These are phyloP conservation scores for Trichophyton mentagrophytes DNA, from an alignment of 2,329 filamentous ascomycete species.

Conservation along the genomic window DNA sequence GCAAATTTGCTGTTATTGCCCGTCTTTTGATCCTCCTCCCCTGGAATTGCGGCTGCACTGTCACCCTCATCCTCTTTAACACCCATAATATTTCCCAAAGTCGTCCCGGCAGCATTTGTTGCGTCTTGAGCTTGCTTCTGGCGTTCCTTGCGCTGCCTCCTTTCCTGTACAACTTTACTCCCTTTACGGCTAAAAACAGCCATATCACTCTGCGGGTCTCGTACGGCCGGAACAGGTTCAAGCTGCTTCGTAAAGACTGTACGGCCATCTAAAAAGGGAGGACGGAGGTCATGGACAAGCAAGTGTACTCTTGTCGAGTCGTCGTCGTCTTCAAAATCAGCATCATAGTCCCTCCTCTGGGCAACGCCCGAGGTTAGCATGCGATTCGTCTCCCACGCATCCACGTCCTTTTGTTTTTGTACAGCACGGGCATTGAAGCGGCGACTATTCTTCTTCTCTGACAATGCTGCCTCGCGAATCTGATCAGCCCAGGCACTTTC, in stretches of 20 bases:
- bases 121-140: constrained; percentile 91
- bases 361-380: constrained; percentile 96
- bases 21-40: constrained; percentile 53
- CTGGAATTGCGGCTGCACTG: constrained; percentile 65
- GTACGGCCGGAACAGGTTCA: constrained; percentile 84
- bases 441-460: constrained; percentile 66
- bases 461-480: constrained; percentile 57
- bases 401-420: constrained; percentile 85
- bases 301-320: constrained; percentile 82
- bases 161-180: constrained; percentile 82
- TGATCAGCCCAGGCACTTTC: constrained; percentile 62
- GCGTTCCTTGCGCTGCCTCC: constrained; percentile 79
- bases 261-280: constrained; percentile 86
- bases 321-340: constrained; percentile 71
- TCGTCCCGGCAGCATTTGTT: constrained; percentile 82
- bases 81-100: constrained; percentile 88
- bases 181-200: constrained; percentile 94
- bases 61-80: constrained; percentile 83
- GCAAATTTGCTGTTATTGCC: constrained; percentile 66
- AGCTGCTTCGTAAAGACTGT: constrained; percentile 96
- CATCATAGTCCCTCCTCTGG: constrained; percentile 67
- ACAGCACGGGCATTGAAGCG: constrained; percentile 60
- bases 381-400: constrained; percentile 96
- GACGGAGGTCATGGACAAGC: constrained; percentile 82
- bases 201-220: constrained; percentile 95